phyloP scores from a whole-genome alignment of 495 filamentous ascomycete genomes.

The Pyrenopolyporus hunteri region DNA sequence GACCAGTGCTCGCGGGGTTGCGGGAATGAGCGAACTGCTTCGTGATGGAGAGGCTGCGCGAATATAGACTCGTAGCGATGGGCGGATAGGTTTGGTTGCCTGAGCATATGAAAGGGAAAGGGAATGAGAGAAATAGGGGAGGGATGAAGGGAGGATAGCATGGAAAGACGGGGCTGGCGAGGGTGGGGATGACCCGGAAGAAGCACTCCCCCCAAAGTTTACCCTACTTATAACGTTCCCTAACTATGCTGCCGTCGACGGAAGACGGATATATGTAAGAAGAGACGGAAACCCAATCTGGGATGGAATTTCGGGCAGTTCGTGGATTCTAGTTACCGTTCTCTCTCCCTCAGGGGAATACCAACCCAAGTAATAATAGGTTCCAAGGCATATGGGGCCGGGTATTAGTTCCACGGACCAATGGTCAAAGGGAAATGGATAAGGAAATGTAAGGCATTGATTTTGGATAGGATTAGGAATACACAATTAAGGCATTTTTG shows the following conservation, averaged over 20 bases:
- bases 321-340: neutral
- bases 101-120: neutral
- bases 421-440: no score
- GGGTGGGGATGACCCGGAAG: no score
- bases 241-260: neutral
- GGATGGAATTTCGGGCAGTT: neutral
- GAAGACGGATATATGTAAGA: neutral
- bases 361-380: no score
- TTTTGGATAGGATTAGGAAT: no score
- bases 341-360: neutral
- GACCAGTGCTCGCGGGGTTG: constrained; percentile 31
- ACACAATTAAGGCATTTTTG: no score
- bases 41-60: constrained; percentile 31
- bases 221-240: neutral
- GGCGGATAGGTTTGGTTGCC: neutral
- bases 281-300: neutral
- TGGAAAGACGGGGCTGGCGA: no score
- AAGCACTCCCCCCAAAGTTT: no score
- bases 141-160: neutral
- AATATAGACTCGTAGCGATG: neutral
- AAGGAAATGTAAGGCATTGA: no score
- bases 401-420: neutral
- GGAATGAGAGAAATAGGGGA: neutral
- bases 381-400: neutral
- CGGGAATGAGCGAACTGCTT: no score